Evolutionary conservation across 306 rosid species (phyloP).

Genomic region (Mimosa bimucronata): DNA sequence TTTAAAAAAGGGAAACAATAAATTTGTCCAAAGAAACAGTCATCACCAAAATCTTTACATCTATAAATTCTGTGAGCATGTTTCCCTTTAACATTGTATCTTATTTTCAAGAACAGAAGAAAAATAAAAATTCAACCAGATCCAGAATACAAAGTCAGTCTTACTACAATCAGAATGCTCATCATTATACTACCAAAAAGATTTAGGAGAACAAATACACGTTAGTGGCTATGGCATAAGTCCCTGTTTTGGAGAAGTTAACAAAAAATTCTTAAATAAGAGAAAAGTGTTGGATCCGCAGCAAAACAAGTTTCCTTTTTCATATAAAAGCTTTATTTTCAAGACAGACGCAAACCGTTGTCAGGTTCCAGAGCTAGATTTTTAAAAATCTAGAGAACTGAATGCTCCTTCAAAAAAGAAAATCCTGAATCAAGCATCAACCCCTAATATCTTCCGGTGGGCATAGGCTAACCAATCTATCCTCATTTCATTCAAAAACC

Average conservation of each 20-base stretch:
- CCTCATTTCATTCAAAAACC: neutral
- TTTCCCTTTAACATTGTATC: neutral
- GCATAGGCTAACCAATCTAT: neutral
- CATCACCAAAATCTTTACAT: neutral
- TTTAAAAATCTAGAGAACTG: neutral
- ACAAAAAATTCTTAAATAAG: neutral
- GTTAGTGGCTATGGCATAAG: neutral
- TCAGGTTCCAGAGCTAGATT: neutral
- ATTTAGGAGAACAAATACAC: neutral
- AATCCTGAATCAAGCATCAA: neutral
- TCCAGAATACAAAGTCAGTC: constrained; percentile 11
- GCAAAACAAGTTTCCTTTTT: too few species aligned
- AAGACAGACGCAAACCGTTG: neutral
- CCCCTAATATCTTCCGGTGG: neutral
- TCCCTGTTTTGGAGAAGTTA: neutral
- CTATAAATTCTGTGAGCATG: neutral
- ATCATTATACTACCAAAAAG: constrained; percentile 34
- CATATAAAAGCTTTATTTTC: neutral
- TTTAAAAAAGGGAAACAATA: neutral
- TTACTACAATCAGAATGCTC: constrained; percentile 25
- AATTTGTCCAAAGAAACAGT: neutral
- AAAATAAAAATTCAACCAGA: neutral
- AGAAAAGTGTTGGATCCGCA: neutral
- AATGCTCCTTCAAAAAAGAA: neutral
- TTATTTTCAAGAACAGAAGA: constrained; percentile 7